A percentile compares a stretch with the other conserved stretches of the same genome.
phyloP scores from a whole-genome alignment of 208 protist species.

The Wallacemonas sp. region DNA sequence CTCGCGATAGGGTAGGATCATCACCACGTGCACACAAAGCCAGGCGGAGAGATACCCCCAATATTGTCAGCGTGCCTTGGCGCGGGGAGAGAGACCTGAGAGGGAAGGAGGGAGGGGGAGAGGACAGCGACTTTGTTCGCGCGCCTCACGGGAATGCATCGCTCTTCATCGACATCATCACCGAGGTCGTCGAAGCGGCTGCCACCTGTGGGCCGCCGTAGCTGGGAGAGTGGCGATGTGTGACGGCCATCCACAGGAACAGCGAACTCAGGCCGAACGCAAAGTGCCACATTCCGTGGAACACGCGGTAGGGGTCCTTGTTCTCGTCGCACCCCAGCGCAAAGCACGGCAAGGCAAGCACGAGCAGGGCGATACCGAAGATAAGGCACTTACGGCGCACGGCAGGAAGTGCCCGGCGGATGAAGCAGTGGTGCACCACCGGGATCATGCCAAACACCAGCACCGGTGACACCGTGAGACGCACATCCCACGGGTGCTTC shows the following conservation, averaged over 20 bases:
- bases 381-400: slow-evolving; percentile 20
- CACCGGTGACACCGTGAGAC: slow-evolving; percentile 53
- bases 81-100: too few species aligned
- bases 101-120: too few species aligned
- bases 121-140: too few species aligned
- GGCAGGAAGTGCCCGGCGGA: slow-evolving; percentile 19
- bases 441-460: slow-evolving; percentile 55
- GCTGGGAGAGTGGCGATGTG: not conserved
- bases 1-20: too few species aligned
- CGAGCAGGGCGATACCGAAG: slow-evolving; percentile 27
- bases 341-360: slow-evolving; percentile 50
- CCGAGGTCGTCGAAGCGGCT: not conserved
- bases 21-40: too few species aligned
- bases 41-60: too few species aligned
- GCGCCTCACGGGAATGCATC: slow-evolving; percentile 2
- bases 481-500: slow-evolving; percentile 69
- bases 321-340: slow-evolving; percentile 57
- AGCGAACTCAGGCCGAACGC: slow-evolving; percentile 50
- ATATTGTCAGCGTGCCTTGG: too few species aligned
- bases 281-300: slow-evolving; percentile 79
- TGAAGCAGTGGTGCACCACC: slow-evolving; percentile 43
- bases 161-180: slow-evolving; percentile 3
- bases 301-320: slow-evolving; percentile 66
- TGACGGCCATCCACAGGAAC: slow-evolving; percentile 58
- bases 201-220: not conserved